Percentiles rank a stretch among this genome's conserved stretches.
phyloP scores from a whole-genome alignment of 176 grass and related monocot species.

The Zoysia japonica region DNA sequence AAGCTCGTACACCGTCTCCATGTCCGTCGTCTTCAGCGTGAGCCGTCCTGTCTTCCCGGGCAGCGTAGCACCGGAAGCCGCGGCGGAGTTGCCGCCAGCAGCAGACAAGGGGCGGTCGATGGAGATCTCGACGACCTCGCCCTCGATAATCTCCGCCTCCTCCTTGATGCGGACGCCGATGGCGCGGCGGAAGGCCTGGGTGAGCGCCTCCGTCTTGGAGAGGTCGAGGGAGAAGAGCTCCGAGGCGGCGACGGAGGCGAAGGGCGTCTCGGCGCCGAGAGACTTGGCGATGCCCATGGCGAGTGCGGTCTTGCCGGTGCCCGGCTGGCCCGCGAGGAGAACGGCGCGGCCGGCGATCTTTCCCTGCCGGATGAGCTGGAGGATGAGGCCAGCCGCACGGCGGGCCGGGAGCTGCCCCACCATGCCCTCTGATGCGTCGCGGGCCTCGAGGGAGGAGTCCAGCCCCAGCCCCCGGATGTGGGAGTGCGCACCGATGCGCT shows the following conservation, averaged over 20 bases:
- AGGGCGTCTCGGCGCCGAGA: conserved; percentile 84
- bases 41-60: conserved; percentile 69
- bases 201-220: conserved; percentile 93
- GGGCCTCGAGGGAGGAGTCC: conserved; percentile 83
- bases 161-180: conserved; percentile 99
- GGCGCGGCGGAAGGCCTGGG: conserved; percentile 79
- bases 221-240: conserved; percentile 95
- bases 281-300: conserved; percentile 98
- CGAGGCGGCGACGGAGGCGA: conserved; percentile 80
- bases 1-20: conserved; percentile 95
- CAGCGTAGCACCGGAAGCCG: conserved; percentile 38
- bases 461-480: conserved; percentile 95
- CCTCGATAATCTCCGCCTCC: conserved; percentile 97
- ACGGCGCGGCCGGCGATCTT: conserved; percentile 84
- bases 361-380: conserved; percentile 82
- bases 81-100: conserved; percentile 28
- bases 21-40: conserved; percentile 90
- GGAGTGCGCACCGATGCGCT: conserved; percentile 94
- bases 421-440: conserved; percentile 87
- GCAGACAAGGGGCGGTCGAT: conserved; percentile 71
- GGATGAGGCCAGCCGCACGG: conserved; percentile 74
- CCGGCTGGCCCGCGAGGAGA: conserved; percentile 87
- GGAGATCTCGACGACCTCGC: conserved; percentile 95
- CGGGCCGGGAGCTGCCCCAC: conserved; percentile 91
- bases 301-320: conserved; percentile 91